Evolutionary conservation across 768 basidiomycete genomes (phyloP).

Genomic region (Mycena polygramma): DNA sequence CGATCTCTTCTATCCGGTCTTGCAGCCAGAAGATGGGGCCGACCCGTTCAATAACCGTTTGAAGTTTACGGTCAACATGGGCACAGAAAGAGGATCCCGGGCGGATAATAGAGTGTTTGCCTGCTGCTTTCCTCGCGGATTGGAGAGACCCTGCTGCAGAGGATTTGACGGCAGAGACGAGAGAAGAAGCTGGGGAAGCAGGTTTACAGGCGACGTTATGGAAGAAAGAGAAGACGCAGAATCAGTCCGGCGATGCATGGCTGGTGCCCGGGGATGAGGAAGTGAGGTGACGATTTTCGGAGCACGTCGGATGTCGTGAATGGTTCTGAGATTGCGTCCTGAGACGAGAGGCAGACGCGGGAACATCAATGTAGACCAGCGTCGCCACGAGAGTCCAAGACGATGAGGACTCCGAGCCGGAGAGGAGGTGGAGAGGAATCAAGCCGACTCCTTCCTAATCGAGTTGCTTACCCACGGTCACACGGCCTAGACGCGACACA

Average conservation of each 20-base stretch:
- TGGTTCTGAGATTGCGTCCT: constrained; percentile 35
- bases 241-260: constrained; percentile 44
- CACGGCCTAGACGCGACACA: too few relatives aligned
- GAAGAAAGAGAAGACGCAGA: constrained; percentile 39
- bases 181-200: constrained; percentile 57
- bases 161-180: constrained; percentile 44
- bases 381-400: constrained; percentile 52
- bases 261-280: constrained; percentile 53
- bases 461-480: too few relatives aligned
- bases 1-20: constrained; percentile 87
- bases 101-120: constrained; percentile 63
- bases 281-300: constrained; percentile 59
- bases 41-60: constrained; percentile 81
- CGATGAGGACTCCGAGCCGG: too few relatives aligned
- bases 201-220: constrained; percentile 46
- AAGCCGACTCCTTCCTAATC: too few relatives aligned
- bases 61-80: constrained; percentile 84
- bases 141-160: constrained; percentile 33
- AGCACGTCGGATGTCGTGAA: constrained; percentile 51
- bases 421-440: neutral
- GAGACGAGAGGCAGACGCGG: constrained; percentile 57
- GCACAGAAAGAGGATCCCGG: constrained; percentile 80
- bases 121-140: constrained; percentile 38
- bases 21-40: constrained; percentile 92
- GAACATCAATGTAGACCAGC: constrained; percentile 63